These are phyloP conservation scores for Holtermannia corniformis DNA, from an alignment of 768 basidiomycete species.

Conservation along the genomic window DNA sequence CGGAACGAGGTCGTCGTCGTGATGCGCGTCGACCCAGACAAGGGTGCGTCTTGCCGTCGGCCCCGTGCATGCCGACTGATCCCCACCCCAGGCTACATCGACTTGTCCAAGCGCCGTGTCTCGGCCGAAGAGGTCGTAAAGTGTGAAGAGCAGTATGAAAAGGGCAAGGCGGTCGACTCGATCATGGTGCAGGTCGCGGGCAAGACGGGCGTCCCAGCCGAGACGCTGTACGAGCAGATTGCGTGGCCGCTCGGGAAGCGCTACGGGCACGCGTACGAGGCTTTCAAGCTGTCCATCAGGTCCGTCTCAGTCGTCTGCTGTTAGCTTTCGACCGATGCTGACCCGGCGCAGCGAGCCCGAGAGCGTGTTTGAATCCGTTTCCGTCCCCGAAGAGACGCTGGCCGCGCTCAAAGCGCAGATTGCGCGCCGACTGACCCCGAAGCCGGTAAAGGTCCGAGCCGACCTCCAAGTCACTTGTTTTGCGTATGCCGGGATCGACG, in stretches of 20 bases:
- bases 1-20: slow-evolving; percentile 98
- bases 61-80: background rate
- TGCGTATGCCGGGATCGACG: slow-evolving; percentile 88
- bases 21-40: slow-evolving; percentile 95
- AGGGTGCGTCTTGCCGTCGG: slow-evolving; percentile 52
- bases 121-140: slow-evolving; percentile 98
- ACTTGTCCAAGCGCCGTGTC: slow-evolving; percentile 94
- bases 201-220: slow-evolving; percentile 49
- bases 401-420: slow-evolving; percentile 68
- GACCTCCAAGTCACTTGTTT: slow-evolving; percentile 98
- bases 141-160: slow-evolving; percentile 97
- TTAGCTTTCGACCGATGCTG: background rate
- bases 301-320: slow-evolving; percentile 43
- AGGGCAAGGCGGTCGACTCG: slow-evolving; percentile 85
- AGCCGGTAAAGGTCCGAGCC: slow-evolving; percentile 96
- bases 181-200: slow-evolving; percentile 44
- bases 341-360: slow-evolving; percentile 54
- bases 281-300: slow-evolving; percentile 95
- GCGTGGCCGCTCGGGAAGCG: slow-evolving; percentile 87
- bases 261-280: slow-evolving; percentile 94
- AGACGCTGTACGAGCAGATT: slow-evolving; percentile 78
- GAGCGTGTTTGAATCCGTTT: slow-evolving; percentile 65
- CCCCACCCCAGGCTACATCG: slow-evolving; percentile 84
- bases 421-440: slow-evolving; percentile 88
- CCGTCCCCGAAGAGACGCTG: slow-evolving; percentile 51